Conservation (phyloP, 495 filamentous ascomycete species). For the Penicillium odoratum region DNA sequence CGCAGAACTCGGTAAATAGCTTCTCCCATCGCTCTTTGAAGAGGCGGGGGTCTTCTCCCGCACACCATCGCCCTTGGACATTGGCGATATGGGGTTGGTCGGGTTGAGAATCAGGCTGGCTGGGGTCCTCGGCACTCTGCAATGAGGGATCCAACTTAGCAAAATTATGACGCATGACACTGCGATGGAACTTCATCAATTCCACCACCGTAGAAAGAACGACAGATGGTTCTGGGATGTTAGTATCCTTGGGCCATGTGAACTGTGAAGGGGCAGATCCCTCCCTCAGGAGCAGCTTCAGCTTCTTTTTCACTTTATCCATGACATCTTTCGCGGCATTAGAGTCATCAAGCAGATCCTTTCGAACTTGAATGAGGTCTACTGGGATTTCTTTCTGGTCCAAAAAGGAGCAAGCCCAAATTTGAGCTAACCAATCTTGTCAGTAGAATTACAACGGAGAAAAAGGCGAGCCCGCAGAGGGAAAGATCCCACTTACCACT, state of each 20-base stretch:
- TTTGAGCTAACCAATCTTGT: slow-evolving; percentile 63
- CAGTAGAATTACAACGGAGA: slow-evolving; percentile 12
- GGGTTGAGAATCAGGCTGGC: slow-evolving; percentile 17
- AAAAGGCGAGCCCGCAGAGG: background rate
- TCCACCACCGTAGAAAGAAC: slow-evolving; percentile 90
- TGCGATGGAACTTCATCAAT: slow-evolving; percentile 95
- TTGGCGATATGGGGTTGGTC: slow-evolving; percentile 58
- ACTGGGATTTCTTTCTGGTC: slow-evolving; percentile 81
- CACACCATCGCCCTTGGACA: slow-evolving; percentile 93
- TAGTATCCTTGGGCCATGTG: slow-evolving; percentile 82
- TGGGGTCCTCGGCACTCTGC: slow-evolving; percentile 42
- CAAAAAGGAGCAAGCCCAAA: slow-evolving; percentile 89
- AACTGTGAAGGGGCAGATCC: slow-evolving; percentile 92
- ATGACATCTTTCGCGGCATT: slow-evolving; percentile 99
- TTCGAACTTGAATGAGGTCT: slow-evolving; percentile 82
- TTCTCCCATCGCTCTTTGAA: slow-evolving; percentile 99
- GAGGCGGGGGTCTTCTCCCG: slow-evolving; percentile 88
- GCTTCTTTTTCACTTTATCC: slow-evolving; percentile 99
- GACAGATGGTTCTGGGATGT: slow-evolving; percentile 87
- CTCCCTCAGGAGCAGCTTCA: slow-evolving; percentile 85
- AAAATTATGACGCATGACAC: slow-evolving; percentile 92
- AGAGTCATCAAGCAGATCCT: slow-evolving; percentile 93
- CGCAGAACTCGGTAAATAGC: slow-evolving; percentile 93
- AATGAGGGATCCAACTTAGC: slow-evolving; percentile 65
- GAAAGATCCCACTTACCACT: slow-evolving; percentile 56